Evolutionary conservation across 495 filamentous ascomycete genomes (phyloP).

Genomic region (Daldinia bambusicola): DNA sequence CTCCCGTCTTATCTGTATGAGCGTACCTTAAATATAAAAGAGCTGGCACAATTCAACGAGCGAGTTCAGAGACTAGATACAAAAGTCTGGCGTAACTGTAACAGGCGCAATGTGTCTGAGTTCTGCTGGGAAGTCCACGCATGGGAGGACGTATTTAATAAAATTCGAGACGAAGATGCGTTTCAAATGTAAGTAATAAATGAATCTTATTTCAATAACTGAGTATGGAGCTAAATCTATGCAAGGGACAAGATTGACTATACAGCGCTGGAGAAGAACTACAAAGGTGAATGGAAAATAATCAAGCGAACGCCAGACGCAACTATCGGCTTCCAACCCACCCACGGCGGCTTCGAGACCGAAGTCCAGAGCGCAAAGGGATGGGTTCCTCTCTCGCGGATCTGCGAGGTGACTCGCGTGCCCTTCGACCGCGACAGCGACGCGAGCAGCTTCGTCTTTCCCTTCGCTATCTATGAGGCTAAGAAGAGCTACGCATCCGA

Average conservation of each 20-base stretch:
- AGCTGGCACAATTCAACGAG: not conserved
- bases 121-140: slow-evolving; percentile 9
- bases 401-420: not conserved
- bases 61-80: not conserved
- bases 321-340: not conserved
- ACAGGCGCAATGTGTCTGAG: not conserved
- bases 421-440: not conserved
- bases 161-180: not conserved
- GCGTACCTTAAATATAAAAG: not conserved
- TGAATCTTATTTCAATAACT: not conserved
- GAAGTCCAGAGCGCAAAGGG: not conserved
- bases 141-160: not conserved
- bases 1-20: not conserved
- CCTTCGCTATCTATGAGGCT: slow-evolving; percentile 4
- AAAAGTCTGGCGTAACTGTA: not conserved
- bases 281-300: not conserved
- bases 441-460: not conserved
- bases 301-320: slow-evolving; percentile 4
- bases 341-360: not conserved
- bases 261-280: not conserved
- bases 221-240: not conserved
- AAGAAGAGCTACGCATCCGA: not conserved
- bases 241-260: slow-evolving; percentile 2
- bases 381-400: not conserved
- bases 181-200: slow-evolving; percentile 5